Evolutionary conservation across 139 green algal genomes (phyloP), one percentile per base, ranked within the genome.

Genomic region (Closterium sp.): DNA sequence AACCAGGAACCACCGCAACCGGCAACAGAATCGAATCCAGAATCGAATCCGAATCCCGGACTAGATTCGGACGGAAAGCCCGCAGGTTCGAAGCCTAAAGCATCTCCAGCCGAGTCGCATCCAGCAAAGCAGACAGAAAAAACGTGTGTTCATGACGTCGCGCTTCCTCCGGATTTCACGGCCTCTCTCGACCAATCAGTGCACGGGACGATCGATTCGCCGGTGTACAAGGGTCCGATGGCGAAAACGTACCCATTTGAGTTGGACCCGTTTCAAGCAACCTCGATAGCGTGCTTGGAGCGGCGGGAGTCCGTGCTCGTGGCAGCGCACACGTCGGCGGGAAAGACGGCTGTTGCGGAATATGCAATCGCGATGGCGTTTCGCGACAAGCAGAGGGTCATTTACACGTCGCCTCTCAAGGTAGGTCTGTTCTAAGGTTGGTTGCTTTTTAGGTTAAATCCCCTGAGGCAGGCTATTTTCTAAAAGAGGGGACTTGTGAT

Each of bases 361-460:
- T 98, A 98, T 91, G 97, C 97, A 0, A 96, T 98, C 92, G 97
- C 95, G 4, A 98, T 98, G 97, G 96, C 96, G 7, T 95, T 98
- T 73, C 92, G 96, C 0, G 93, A 97, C 62, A 96, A 96, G 28
- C 96, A 98, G 93, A 95, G 96, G 13, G 97, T 99, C 19, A 96
- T 99, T 0, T 99, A 99, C 96, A 99, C 98, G 62, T 98, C 97
- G 0, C 98, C 98, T 1, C 90, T 99, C 2, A 99, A 99, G 95
- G 91, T 92, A 30, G 79, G 27, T 28, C 4, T 28, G 27, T 87
- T 30, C n/a, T 9, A 87, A 30, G 27, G n/a, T 29, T 13, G 27
- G 79, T 21, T 87, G 79, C 79, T 28, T 31, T 21, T 30, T 31
- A 87, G 19, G 27, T n/a, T 31, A 87, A 28, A 10, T 13, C n/a